Evolutionary conservation across 2,329 filamentous ascomycete species (phyloP), one percentile per base, ranked within the genome.

Genomic region (Lachnellula willkommii): DNA sequence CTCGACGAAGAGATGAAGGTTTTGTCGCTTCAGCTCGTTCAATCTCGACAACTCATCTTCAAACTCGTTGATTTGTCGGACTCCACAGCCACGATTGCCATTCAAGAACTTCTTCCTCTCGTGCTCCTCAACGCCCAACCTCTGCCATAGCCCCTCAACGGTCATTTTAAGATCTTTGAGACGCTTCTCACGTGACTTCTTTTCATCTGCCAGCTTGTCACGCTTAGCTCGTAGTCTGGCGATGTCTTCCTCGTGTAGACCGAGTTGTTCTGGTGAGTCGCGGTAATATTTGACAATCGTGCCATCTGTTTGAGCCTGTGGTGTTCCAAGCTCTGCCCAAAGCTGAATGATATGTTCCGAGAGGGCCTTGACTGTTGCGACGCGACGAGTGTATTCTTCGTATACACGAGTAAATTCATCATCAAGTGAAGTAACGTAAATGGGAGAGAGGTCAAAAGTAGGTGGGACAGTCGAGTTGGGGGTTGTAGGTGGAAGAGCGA

Each of bases 311-410:
- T 97, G 93, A 28, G 89, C 90, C 70, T 96, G 92, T 0, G 94
- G 92, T 1, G 89, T 95, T 45, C 94, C 94, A 9, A 99, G 83
- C 72, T 99, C 94, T 0, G 90, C 93, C 92, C 94, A 99, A 0
- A 99, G 80, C 65, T 90, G 88, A 66, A 99, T 94, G 57, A 96
- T 93, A 59, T 94, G 85, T 66, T 96, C 89, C 42, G 84, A 85
- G 3, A 90, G 73, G 20, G 84, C 74, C 71, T 90, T 84, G 14
- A 97, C 91, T 0, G 82, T 83, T 32, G 81, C 80, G 46, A 96
- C 79, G 48, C 94, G 89, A 63, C 85, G 88, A 45, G 87, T 90
- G 73, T 97, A 99, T 75, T 99, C 95, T 68, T 97, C 91, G 72
- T 97, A 97, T 20, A 99, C 90, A 58, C 91, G 84, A 11, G 90